Evolutionary conservation across 805 yeast species (phyloP).

Genomic region (Yamadazyma insecticola): DNA sequence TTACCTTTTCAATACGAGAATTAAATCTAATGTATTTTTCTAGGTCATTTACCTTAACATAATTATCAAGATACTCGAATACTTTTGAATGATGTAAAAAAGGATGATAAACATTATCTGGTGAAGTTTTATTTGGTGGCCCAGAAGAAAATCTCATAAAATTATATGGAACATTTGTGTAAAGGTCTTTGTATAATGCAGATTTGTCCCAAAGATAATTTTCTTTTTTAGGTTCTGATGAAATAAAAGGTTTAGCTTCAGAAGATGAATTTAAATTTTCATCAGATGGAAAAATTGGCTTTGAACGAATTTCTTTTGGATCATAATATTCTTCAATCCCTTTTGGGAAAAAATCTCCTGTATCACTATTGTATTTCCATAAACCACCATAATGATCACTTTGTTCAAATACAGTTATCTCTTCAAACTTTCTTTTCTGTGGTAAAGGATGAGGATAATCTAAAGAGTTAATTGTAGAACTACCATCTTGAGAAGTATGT

Average conservation of each 20-base stretch:
- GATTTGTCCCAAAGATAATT: slow-evolving; percentile 31
- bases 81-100: slow-evolving; percentile 33
- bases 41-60: slow-evolving; percentile 22
- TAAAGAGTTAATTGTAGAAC: slow-evolving; percentile 15
- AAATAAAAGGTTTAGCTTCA: slow-evolving; percentile 12
- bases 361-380: slow-evolving; percentile 27
- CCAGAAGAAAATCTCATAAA: slow-evolving; percentile 32
- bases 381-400: slow-evolving; percentile 39
- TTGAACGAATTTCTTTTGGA: slow-evolving; percentile 28
- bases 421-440: no score
- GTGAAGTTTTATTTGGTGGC: slow-evolving; percentile 14
- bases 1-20: slow-evolving; percentile 38
- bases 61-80: slow-evolving; percentile 18
- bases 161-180: slow-evolving; percentile 36
- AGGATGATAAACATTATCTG: slow-evolving; percentile 23
- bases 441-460: slow-evolving; percentile 21
- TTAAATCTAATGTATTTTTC: slow-evolving; percentile 28
- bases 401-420: slow-evolving; percentile 42
- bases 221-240: slow-evolving; percentile 1
- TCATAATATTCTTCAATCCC: slow-evolving; percentile 23
- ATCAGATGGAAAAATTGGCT: slow-evolving; percentile 8
- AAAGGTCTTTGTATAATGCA: slow-evolving; percentile 33
- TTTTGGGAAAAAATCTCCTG: slow-evolving; percentile 18
- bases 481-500: slow-evolving; percentile 23
- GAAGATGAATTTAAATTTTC: slow-evolving; percentile 15